Evolutionary conservation across 495 filamentous ascomycete species (phyloP), one percentile per base, ranked within the genome.

Genomic region (Halenospora varia): DNA sequence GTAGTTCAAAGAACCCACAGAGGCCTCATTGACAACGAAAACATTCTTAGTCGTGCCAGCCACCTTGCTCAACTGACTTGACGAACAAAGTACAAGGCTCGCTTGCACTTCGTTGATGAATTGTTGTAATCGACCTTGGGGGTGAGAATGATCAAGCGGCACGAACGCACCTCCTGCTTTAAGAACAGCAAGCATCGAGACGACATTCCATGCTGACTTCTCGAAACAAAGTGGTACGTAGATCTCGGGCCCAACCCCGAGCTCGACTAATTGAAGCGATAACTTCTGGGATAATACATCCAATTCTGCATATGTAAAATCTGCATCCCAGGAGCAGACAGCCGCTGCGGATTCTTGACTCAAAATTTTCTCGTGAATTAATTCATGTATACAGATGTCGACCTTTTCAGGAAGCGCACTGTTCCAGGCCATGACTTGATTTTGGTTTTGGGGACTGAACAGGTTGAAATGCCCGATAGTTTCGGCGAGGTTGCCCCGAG

Each of bases 141-240:
- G 55, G 24, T 58, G 81, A 3, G 70, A 71, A 11, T 81, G 76
- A 51, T 84, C 81, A 4, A 85, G 66, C 13, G 77, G 77, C n/a
- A 84, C 80, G 57, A 67, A 66, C 18, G 60, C 71, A 10, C 65
- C 75, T n/a, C 77, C 75, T 17, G 77, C 69, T 45, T 72, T 72
- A 22, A 78, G 40, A 3, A 77, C 59, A 2, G 66, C 77, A 9
- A 80, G 52, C 17, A 75, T 67, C 2, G 73, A 64, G 15, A 79
- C 70, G 10, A 72, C 48, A 10, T 66, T 67, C 74, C 72, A 73
- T 25, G 57, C 63, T 6, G 75, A 78, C 62, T 81, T 81, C 41
- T 78, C 70, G 18, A 79, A 69, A 51, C 68, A 72, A 11, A 57
- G 19, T 24, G 62, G 53, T 11, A 64, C 58, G 0, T 45, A 25